Conservation (phyloP, 1,284 basidiomycete species). For the Kalmanozyma brasiliensis region DNA sequence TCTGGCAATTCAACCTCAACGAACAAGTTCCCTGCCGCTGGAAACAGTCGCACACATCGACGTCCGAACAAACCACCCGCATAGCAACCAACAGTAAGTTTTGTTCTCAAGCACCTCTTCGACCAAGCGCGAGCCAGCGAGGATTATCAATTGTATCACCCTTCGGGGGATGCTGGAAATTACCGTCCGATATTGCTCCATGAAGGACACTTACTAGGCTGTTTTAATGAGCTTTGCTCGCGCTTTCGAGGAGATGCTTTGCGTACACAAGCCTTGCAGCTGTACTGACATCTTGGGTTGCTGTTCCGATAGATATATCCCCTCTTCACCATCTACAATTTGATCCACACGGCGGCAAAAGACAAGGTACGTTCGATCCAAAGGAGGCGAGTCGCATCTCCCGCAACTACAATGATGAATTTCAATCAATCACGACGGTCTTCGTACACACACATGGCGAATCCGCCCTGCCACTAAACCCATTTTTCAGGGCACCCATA, state of each 20-base stretch:
- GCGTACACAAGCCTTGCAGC: too few species aligned
- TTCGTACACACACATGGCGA: slow-evolving; percentile 60
- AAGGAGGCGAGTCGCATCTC: too few species aligned
- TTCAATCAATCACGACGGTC: slow-evolving; percentile 62
- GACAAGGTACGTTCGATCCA: too few species aligned
- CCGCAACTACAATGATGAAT: slow-evolving; percentile 39
- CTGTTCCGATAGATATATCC: too few species aligned
- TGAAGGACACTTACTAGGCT: slow-evolving; percentile 60
- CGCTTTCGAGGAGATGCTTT: background rate
- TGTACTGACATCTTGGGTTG: too few species aligned
- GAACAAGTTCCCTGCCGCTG: too few species aligned
- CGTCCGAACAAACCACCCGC: background rate
- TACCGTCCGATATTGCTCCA: slow-evolving; percentile 61
- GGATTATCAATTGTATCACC: slow-evolving; percentile 42
- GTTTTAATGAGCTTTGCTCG: slow-evolving; percentile 53
- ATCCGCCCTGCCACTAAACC: slow-evolving; percentile 64
- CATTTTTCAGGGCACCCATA: slow-evolving; percentile 55
- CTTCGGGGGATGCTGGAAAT: slow-evolving; percentile 58
- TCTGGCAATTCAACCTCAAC: background rate
- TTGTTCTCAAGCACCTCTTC: too few species aligned
- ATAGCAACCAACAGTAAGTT: slow-evolving; percentile 19
- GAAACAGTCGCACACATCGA: too few species aligned
- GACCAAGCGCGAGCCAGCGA: slow-evolving; percentile 7
- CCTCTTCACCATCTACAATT: too few species aligned
- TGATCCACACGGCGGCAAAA: too few species aligned